Evolutionary conservation across 1,139 yeast genomes (phyloP).

Genomic region (Pichia sp.): DNA sequence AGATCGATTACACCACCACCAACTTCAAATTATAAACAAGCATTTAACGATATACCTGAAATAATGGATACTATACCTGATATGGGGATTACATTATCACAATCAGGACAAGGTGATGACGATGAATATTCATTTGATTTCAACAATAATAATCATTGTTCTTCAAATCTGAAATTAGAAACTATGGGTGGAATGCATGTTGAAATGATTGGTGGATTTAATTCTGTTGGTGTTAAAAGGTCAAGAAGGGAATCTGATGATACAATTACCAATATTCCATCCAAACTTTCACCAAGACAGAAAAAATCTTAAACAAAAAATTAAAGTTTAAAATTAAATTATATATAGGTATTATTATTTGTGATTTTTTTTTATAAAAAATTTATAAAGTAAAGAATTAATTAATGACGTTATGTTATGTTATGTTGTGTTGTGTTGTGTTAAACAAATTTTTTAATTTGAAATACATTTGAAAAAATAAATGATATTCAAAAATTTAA

Average conservation of each 20-base stretch:
- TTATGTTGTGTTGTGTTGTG: too few relatives aligned
- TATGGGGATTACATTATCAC: constrained; percentile 5
- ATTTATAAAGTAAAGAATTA: too few relatives aligned
- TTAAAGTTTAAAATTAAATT: too few relatives aligned
- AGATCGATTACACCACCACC: background rate
- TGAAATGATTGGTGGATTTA: constrained; percentile 15
- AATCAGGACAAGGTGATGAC: constrained; percentile 21
- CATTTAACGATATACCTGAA: background rate
- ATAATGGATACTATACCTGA: background rate
- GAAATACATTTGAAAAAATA: too few relatives aligned
- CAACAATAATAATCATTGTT: background rate
- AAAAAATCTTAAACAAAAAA: background rate
- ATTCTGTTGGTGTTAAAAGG: constrained; percentile 14
- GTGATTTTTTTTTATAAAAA: too few relatives aligned
- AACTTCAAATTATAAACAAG: background rate
- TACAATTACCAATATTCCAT: background rate
- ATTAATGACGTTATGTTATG: too few relatives aligned
- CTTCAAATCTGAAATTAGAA: background rate
- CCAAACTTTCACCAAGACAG: background rate
- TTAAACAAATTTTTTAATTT: too few relatives aligned
- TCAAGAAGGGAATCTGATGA: constrained; percentile 12
- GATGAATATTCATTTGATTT: constrained; percentile 9
- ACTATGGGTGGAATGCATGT: constrained; percentile 16
- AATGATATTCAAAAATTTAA: too few relatives aligned
- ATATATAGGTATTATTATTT: too few relatives aligned